Conservation (phyloP, 192 early-diverging fungal species). For the Umbelopsis vinacea region DNA sequence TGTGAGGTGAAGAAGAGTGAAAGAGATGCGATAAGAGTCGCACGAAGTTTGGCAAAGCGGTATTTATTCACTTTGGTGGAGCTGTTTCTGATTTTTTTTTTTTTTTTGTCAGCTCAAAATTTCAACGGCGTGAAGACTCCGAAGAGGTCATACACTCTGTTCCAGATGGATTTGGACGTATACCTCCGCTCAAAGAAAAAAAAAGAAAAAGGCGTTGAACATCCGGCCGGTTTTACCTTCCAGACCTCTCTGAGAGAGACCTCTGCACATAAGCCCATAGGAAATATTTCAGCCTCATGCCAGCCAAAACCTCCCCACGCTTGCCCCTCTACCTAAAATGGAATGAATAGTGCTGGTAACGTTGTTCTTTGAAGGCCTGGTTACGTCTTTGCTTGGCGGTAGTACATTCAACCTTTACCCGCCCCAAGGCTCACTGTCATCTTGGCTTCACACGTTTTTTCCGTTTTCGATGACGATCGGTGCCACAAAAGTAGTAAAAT, state of each 20-base stretch:
- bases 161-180: neutral
- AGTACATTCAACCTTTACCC: constrained; percentile 9
- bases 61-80: neutral
- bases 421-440: neutral
- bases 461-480: neutral
- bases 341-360: neutral
- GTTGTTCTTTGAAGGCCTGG: too few species aligned
- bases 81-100: neutral
- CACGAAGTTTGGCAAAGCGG: neutral
- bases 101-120: neutral
- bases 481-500: neutral
- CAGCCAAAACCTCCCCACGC: too few species aligned
- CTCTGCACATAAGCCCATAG: too few species aligned
- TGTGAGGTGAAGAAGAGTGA: neutral
- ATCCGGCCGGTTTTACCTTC: too few species aligned
- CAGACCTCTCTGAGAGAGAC: too few species aligned
- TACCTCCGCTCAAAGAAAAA: neutral
- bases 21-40: neutral
- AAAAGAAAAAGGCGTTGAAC: too few species aligned
- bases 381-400: too few species aligned
- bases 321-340: too few species aligned
- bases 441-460: neutral
- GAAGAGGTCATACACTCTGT: too few species aligned
- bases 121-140: neutral
- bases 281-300: too few species aligned